Base-by-base conservation (phyloP, 306 rosid species). In the Prunus salicina region DNA sequence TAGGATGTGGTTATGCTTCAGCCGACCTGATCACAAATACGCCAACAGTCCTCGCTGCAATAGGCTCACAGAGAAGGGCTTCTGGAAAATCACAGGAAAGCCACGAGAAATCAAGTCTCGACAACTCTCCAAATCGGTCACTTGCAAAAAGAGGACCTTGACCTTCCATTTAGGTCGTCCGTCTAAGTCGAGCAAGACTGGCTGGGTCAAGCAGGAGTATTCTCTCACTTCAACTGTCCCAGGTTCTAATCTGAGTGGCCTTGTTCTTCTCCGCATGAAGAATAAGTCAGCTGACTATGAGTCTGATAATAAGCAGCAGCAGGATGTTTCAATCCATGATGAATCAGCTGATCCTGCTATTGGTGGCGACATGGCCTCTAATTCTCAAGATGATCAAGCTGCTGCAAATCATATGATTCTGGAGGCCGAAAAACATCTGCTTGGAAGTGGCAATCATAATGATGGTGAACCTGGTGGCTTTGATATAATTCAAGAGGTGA, bases 141-240 rank as follows among this genome's bases (percentile, higher is more conserved):
- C 87, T 72, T 93, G 88, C 25, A 64, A 66, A 2, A 91, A 85
- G 84, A 91, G 83, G 80, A 87, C 88, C 8, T 79, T 91, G 64
- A 91, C 89, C 69, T 91, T 84, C 79, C 27, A 85, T 2, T 0
- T 1, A 25, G 90, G 89, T 3, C 82, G 86, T 51, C 69, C 28
- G 81, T 78, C 1, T 41, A 77, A 74, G 7, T 3, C 8, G 55
- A 51, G 3, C 4, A 73, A 27, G 76, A 80, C 86, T 71, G 61
- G 78, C 0, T 91, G 90, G 89, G 82, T 87, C 24, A 86, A 87
- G 24, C 91, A 91, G 50, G 93, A 91, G 63, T 91, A 91, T 66
- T 82, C 76, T 45, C 3, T 38, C 15, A 18, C 24, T 32, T 6
- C 34, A 64, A 81, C 79, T 28, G 45, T 8, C 10, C 46, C 0